These are phyloP conservation scores for Coniochaeta sp. DNA, from an alignment of 2,329 filamentous ascomycete species.

Conservation along the genomic window DNA sequence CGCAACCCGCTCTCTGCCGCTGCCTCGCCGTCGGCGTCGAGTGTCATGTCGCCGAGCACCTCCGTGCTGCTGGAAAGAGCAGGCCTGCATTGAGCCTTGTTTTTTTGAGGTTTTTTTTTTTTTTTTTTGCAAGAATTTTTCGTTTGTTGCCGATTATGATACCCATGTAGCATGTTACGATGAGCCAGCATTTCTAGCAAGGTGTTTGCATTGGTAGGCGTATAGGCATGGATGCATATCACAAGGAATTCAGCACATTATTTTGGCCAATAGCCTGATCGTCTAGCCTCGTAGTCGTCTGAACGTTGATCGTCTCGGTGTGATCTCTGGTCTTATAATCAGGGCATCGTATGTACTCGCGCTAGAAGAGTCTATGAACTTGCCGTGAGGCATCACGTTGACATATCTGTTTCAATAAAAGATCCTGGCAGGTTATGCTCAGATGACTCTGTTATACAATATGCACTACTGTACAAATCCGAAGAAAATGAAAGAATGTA, in stretches of 20 bases:
- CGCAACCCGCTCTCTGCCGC: background rate
- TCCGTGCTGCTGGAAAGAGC: background rate
- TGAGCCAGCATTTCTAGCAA: background rate
- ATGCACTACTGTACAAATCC: background rate
- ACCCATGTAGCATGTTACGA: background rate
- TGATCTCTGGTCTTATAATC: no score
- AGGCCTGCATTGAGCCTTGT: background rate
- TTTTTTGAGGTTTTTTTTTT: background rate
- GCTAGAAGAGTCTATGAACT: no score
- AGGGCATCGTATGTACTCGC: no score
- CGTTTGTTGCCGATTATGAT: background rate
- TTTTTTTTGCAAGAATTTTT: background rate
- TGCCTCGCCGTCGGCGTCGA: background rate
- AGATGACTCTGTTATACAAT: background rate
- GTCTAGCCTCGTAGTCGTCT: no score
- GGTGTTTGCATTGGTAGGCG: background rate
- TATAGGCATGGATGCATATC: background rate
- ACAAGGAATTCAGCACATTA: no score
- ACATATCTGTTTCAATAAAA: background rate
- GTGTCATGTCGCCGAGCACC: background rate
- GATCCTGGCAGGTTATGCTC: background rate
- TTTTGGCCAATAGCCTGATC: no score
- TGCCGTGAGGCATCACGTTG: background rate
- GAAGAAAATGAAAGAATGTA: background rate
- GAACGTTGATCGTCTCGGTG: no score